Percentiles rank a stretch among this genome's conserved stretches.
These are phyloP conservation scores for Phoma sp. DNA, from an alignment of 2,329 filamentous ascomycete species.

Conservation along the genomic window DNA sequence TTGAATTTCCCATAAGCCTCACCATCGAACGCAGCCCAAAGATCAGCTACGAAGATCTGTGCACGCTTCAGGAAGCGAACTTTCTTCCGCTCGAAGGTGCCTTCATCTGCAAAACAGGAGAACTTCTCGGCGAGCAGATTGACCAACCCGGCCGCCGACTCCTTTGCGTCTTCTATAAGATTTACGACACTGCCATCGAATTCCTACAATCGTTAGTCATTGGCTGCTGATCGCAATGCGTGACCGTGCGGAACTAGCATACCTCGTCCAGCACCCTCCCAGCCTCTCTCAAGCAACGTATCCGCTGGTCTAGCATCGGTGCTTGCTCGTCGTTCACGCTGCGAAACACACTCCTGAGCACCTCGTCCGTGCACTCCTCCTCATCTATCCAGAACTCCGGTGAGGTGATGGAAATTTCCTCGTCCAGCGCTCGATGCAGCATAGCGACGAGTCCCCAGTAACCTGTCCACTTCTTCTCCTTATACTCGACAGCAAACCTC, in stretches of 20 bases:
- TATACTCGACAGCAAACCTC: conserved; percentile 83
- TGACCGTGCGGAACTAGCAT: conserved; percentile 28
- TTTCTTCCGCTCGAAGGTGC: conserved; percentile 72
- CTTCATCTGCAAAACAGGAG: conserved; percentile 83
- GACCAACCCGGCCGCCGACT: conserved; percentile 83
- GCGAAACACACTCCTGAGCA: conserved; percentile 79
- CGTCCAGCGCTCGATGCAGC: conserved; percentile 84
- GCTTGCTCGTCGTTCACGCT: conserved; percentile 87
- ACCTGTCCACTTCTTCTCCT: conserved; percentile 82
- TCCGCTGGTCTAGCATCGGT: conserved; percentile 78
- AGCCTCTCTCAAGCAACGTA: conserved; percentile 82
- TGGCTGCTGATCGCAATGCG: neutral
- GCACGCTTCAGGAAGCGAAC: conserved; percentile 91
- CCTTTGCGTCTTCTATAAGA: conserved; percentile 74
- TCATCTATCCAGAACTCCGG: conserved; percentile 85
- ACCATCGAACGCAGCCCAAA: conserved; percentile 95
- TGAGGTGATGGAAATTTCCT: conserved; percentile 87
- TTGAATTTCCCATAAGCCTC: conserved; percentile 78
- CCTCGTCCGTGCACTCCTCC: conserved; percentile 75
- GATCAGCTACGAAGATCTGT: conserved; percentile 92
- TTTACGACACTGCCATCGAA: conserved; percentile 77
- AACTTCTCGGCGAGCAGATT: conserved; percentile 86
- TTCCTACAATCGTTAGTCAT: conserved; percentile 56
- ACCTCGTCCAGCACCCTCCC: conserved; percentile 80
- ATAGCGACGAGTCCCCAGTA: conserved; percentile 94